Base-by-base conservation (phyloP, 768 basidiomycete species). In the Termitomyces sp. region DNA sequence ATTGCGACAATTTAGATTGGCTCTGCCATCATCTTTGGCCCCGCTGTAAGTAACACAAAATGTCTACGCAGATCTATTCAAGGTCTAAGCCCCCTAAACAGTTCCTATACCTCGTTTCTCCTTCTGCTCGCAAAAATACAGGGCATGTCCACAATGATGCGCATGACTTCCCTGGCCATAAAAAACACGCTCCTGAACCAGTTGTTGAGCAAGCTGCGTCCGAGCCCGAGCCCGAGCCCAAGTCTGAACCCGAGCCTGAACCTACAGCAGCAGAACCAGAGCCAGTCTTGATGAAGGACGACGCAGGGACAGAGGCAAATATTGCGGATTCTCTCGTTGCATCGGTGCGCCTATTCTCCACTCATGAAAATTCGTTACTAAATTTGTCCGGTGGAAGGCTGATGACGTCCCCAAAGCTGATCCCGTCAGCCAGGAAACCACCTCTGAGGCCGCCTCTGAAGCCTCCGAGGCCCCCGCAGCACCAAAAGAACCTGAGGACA, bases 91-190 rank as follows among this genome's bases (percentile, higher is more conserved):
- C 45, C 52, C 38, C 32, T 45, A 38, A 45, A 57, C 60, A 80
- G 76, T 70, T 80, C 58, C 71, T 79, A 35, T 79, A 78, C 69
- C 74, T 79, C 51, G 20, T 78, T 40, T 79, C 78, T 7, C 78
- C 78, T 6, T 73, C 75, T 38, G 76, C 76, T 16, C 72, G 75
- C 57, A 77, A 78, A 64, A 67, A 68, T 51, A 64, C 68, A 12
- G 68, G 70, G 44, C 58, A 65, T 57, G 71, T 69, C 28, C 78
- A 79, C 65, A 63, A 77, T 53, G 76, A 76, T 69, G 68, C 73
- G 62, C 75, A 73, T 38, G 73, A 77, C 24, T 71, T 64, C 63
- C 73, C 73, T 56, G 62, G 66, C 1, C 66, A 70, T 46, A 65
- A 70, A 55, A 44, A 52, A 7, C 55, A 63, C 42, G 55, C 56